A percentile compares a stretch with the other conserved stretches of the same genome.
Conservation (phyloP, 768 basidiomycete genomes). For the Phlebiopsis flavidoalba region DNA sequence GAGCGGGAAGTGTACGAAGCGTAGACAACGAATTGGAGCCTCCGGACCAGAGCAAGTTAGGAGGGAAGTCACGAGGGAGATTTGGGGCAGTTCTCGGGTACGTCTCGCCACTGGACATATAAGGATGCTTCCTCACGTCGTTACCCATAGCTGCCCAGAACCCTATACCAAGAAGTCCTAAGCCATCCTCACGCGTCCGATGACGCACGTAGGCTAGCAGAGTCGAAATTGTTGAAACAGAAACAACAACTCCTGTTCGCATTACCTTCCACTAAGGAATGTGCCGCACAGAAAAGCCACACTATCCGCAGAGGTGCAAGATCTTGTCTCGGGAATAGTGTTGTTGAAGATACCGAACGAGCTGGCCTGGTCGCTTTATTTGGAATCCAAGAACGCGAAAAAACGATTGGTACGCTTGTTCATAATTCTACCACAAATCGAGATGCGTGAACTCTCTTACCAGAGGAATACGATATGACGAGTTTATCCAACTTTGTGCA, state of each 20-base stretch:
- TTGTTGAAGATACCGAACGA: slow-evolving; percentile 74
- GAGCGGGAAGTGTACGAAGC: slow-evolving; percentile 70
- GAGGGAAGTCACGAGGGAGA: slow-evolving; percentile 63
- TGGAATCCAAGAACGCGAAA: slow-evolving; percentile 74
- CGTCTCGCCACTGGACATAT: background rate
- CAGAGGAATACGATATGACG: slow-evolving; percentile 58
- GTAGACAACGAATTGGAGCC: slow-evolving; percentile 72
- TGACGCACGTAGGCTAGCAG: slow-evolving; percentile 69
- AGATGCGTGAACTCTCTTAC: background rate
- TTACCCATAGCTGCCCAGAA: slow-evolving; percentile 50
- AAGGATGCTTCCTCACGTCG: background rate
- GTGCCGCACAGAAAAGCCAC: slow-evolving; percentile 35
- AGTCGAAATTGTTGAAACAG: slow-evolving; percentile 67
- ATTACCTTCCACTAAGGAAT: slow-evolving; percentile 38
- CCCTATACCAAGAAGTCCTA: slow-evolving; percentile 77
- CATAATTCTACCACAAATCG: background rate
- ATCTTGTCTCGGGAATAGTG: slow-evolving; percentile 69
- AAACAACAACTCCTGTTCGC: slow-evolving; percentile 58
- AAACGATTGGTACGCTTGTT: slow-evolving; percentile 51
- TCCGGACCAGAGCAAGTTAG: slow-evolving; percentile 51
- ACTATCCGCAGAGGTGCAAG: slow-evolving; percentile 60
- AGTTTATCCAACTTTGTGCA: slow-evolving; percentile 55
- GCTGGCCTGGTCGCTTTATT: slow-evolving; percentile 71
- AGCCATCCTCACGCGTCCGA: slow-evolving; percentile 78
- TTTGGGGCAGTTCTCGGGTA: slow-evolving; percentile 60